Percentiles rank a stretch among this genome's conserved stretches.
Conservation (phyloP, 139 green algal species). For the Volvox reticuliferus region DNA sequence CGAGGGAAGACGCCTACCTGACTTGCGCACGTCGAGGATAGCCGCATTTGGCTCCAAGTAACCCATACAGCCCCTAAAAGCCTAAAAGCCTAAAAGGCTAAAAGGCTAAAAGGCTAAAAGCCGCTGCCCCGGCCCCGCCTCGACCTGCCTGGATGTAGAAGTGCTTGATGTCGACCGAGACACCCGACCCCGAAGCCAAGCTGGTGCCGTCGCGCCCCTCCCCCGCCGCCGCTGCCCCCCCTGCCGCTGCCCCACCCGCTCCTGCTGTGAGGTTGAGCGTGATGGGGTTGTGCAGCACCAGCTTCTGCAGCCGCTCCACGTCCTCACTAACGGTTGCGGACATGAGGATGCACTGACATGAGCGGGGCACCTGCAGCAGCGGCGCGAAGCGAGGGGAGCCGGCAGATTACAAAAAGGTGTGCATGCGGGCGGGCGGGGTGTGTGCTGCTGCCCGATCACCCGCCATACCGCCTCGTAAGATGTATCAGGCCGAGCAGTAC, state of each 20-base stretch:
- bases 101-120: too few species aligned
- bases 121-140: neutral
- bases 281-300: slow-evolving; percentile 94
- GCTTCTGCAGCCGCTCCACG: slow-evolving; percentile 82
- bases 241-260: neutral
- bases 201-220: slow-evolving; percentile 26
- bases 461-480: too few species aligned
- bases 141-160: slow-evolving; percentile 49
- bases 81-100: too few species aligned
- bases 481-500: too few species aligned
- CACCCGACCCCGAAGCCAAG: slow-evolving; percentile 32
- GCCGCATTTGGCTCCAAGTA: too few species aligned
- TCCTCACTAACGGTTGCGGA: slow-evolving; percentile 87
- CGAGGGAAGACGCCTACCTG: too few species aligned
- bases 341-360: slow-evolving; percentile 95
- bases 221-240: neutral
- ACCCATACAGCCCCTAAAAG: too few species aligned
- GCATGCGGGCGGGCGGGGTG: too few species aligned
- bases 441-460: too few species aligned
- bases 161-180: slow-evolving; percentile 39
- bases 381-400: neutral
- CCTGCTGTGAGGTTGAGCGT: slow-evolving; percentile 78
- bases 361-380: slow-evolving; percentile 71
- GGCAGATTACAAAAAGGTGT: too few species aligned
- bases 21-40: too few species aligned